phyloP scores from a whole-genome alignment of 768 basidiomycete genomes.

The Dacryopinax spathularia region DNA sequence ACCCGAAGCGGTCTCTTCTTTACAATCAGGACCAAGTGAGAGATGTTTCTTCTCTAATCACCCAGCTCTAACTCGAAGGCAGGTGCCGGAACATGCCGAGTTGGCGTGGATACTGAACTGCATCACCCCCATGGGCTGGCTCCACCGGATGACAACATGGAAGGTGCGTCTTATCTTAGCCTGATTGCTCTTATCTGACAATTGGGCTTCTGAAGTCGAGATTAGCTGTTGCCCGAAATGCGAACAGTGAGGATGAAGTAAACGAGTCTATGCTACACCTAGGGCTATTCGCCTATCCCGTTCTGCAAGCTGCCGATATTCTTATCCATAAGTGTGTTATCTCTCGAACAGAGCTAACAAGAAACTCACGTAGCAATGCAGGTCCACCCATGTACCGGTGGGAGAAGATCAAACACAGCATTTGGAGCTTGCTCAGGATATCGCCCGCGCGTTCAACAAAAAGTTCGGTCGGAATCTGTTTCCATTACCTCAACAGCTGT shows the following conservation, averaged over 20 bases:
- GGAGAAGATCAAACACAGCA: slow-evolving; percentile 96
- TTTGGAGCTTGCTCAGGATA: slow-evolving; percentile 71
- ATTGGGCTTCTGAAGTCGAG: slow-evolving; percentile 40
- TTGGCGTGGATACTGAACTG: slow-evolving; percentile 84
- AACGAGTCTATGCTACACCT: slow-evolving; percentile 70
- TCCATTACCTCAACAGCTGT: slow-evolving; percentile 53
- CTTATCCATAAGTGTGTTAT: slow-evolving; percentile 57
- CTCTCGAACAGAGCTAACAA: not conserved
- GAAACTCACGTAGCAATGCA: slow-evolving; percentile 18
- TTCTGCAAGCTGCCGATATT: slow-evolving; percentile 88
- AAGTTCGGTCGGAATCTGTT: slow-evolving; percentile 44
- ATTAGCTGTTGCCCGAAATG: slow-evolving; percentile 58
- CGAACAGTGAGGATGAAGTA: slow-evolving; percentile 57
- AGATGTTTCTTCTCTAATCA: not conserved
- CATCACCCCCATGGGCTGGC: slow-evolving; percentile 63
- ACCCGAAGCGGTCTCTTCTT: slow-evolving; percentile 55
- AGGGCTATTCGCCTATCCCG: slow-evolving; percentile 83
- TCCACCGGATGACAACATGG: slow-evolving; percentile 92
- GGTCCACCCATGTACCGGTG: slow-evolving; percentile 86
- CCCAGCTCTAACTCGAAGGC: not conserved
- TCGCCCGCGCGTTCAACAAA: slow-evolving; percentile 72
- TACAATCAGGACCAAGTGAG: slow-evolving; percentile 85
- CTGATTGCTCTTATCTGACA: not conserved
- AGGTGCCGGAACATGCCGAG: slow-evolving; percentile 78
- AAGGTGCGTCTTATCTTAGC: slow-evolving; percentile 40